phyloP scores from a whole-genome alignment of 345 rosid genomes.

The Lenwebbia sp. region DNA sequence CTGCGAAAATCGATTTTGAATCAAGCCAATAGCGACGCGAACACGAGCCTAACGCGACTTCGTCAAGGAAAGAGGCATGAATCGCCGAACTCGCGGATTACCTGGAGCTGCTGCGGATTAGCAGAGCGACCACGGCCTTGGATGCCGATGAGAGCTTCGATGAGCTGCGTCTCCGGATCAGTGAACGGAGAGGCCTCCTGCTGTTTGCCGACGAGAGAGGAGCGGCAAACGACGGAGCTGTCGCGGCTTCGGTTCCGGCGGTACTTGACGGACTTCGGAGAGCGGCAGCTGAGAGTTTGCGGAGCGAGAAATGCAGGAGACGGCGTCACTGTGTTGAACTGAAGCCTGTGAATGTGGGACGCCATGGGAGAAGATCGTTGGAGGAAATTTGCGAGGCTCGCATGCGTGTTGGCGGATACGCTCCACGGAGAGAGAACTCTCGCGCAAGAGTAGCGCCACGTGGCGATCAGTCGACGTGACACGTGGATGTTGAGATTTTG shows the following conservation, averaged over 20 bases:
- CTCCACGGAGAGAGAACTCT: background rate
- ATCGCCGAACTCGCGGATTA: conserved; percentile 1
- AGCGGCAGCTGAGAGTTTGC: background rate
- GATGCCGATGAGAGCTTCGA: conserved; percentile 81
- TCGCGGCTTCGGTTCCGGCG: background rate
- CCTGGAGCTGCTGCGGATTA: conserved; percentile 64
- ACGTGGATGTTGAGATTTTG: background rate
- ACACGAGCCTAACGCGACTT: background rate
- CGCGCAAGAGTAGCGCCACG: accelerated
- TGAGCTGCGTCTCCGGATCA: conserved; percentile 55
- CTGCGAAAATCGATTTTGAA: conserved; percentile 13
- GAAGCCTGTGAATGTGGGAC: background rate
- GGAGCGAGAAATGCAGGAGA: background rate
- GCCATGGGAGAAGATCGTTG: background rate
- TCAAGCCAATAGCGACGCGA: background rate
- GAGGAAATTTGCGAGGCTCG: background rate
- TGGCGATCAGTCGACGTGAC: background rate
- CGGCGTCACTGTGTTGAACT: background rate
- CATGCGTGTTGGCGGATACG: background rate
- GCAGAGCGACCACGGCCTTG: conserved; percentile 95
- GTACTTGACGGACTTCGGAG: background rate
- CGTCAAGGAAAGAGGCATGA: background rate
- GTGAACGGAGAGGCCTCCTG: conserved; percentile 26
- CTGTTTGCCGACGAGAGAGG: conserved; percentile 15
- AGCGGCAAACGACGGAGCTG: background rate